A percentile compares a stretch with the other conserved stretches of the same genome.
Conservation (phyloP, 441 rosid species). For the Melianthus villosus region DNA sequence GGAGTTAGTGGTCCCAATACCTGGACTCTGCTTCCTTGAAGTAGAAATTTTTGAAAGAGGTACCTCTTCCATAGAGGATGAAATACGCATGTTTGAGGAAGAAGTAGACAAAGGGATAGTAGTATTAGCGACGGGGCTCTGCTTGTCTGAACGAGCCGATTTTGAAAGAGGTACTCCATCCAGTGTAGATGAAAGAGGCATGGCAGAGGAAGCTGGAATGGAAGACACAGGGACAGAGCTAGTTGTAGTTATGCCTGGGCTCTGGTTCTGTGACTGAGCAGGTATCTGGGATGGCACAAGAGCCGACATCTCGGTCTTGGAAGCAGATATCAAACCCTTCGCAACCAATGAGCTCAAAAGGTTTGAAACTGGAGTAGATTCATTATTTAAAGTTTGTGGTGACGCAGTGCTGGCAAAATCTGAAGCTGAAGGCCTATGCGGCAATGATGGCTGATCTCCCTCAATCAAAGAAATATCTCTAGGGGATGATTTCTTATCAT, state of each 20-base stretch:
- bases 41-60: no score
- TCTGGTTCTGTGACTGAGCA: slow-evolving; percentile 17
- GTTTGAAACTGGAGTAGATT: slow-evolving; percentile 50
- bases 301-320: slow-evolving; percentile 35
- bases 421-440: slow-evolving; percentile 24
- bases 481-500: slow-evolving; percentile 16
- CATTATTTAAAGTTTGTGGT: slow-evolving; percentile 22
- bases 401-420: slow-evolving; percentile 16
- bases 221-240: slow-evolving; percentile 19
- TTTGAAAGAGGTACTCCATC: slow-evolving; percentile 19
- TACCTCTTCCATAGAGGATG: no score
- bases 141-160: no score
- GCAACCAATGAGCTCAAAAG: slow-evolving; percentile 81
- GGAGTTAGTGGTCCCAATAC: slow-evolving; percentile 14
- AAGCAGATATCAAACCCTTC: slow-evolving; percentile 79
- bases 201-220: slow-evolving; percentile 16
- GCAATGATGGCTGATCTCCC: slow-evolving; percentile 28
- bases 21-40: no score
- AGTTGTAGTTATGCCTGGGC: slow-evolving; percentile 13
- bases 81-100: no score
- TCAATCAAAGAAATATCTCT: slow-evolving; percentile 19
- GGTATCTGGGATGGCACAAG: slow-evolving; percentile 16
- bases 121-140: no score
- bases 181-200: slow-evolving; percentile 12
- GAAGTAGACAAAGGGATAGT: no score